These are phyloP conservation scores for Wickerhamiella kurtzmanii DNA, from an alignment of 805 yeast genomes.

Conservation along the genomic window DNA sequence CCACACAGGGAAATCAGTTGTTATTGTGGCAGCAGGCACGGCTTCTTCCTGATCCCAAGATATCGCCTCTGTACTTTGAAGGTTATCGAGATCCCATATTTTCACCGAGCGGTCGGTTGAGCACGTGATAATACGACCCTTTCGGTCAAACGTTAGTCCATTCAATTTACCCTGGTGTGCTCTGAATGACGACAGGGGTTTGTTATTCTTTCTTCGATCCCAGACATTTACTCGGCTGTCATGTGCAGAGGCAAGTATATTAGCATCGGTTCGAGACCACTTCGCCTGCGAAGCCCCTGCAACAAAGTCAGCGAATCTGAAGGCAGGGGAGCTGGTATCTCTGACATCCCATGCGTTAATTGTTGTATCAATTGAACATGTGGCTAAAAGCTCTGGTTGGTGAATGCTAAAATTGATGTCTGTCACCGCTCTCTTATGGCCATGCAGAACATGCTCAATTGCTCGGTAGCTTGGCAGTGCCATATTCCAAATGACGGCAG, in stretches of 20 bases:
- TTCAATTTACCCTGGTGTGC: constrained; percentile 84
- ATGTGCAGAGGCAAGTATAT: constrained; percentile 75
- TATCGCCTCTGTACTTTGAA: neutral
- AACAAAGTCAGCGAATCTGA: constrained; percentile 82
- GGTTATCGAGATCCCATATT: constrained; percentile 41
- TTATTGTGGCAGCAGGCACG: constrained; percentile 33
- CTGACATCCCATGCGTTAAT: constrained; percentile 87
- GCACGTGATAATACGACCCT: constrained; percentile 57
- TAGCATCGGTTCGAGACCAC: constrained; percentile 70
- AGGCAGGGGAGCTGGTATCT: constrained; percentile 53
- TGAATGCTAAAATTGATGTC: constrained; percentile 87
- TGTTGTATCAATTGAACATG: constrained; percentile 85
- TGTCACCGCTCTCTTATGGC: constrained; percentile 85
- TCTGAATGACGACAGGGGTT: constrained; percentile 49
- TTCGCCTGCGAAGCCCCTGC: constrained; percentile 93
- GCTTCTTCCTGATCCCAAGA: constrained; percentile 33
- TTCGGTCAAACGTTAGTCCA: constrained; percentile 71
- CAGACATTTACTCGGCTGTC: constrained; percentile 69
- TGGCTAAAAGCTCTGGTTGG: constrained; percentile 77
- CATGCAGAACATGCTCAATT: constrained; percentile 75
- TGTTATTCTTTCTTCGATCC: constrained; percentile 76
- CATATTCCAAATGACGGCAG: constrained; percentile 89
- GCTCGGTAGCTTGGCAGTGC: constrained; percentile 59
- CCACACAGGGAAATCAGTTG: constrained; percentile 74
- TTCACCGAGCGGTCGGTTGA: constrained; percentile 78